A percentile compares a stretch with the other conserved stretches of the same genome.
Evolutionary conservation across 495 filamentous ascomycete species (phyloP).

Genomic region (Aspergillus haitiensis): DNA sequence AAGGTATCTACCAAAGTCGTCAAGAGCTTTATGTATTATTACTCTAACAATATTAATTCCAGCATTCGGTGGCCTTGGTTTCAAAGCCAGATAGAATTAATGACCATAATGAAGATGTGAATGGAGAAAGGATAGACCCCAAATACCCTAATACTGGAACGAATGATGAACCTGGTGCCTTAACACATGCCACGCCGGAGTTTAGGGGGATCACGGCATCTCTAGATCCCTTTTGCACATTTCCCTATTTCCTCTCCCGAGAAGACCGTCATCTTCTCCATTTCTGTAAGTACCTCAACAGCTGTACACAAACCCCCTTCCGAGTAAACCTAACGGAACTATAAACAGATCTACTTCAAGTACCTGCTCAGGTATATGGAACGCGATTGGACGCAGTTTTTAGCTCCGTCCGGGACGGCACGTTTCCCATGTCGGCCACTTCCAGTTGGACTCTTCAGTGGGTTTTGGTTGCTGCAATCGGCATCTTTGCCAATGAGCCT

Average conservation of each 20-base stretch:
- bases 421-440: not conserved
- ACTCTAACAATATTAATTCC: too few species aligned
- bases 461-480: not conserved
- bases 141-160: too few species aligned
- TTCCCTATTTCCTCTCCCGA: not conserved
- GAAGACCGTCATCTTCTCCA: not conserved
- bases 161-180: not conserved
- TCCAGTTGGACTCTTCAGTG: not conserved
- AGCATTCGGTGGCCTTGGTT: too few species aligned
- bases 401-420: not conserved
- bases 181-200: not conserved
- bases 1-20: too few species aligned
- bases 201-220: not conserved
- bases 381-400: not conserved
- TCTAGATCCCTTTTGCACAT: not conserved
- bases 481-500: not conserved
- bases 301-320: not conserved
- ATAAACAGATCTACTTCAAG: not conserved
- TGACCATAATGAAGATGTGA: too few species aligned
- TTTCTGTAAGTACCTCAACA: not conserved
- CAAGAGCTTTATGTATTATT: too few species aligned
- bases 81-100: too few species aligned
- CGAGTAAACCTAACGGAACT: not conserved
- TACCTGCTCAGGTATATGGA: not conserved
- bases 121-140: too few species aligned